Evolutionary conservation across 495 filamentous ascomycete species (phyloP).

Genomic region (Filosporella fistucella): DNA sequence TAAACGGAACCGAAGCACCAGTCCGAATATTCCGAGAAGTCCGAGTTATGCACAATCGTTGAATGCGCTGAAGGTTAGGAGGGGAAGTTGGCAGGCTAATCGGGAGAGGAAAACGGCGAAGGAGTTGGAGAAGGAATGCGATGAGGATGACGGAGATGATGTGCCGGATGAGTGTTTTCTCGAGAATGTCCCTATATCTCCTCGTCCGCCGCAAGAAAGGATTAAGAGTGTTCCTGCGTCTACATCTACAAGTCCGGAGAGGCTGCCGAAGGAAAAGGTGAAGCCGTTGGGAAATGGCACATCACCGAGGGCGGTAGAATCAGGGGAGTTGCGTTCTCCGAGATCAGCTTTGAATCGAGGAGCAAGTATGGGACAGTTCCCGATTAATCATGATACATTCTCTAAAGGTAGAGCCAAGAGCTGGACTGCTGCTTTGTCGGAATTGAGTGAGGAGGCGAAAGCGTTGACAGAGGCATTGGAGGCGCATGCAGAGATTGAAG

Average conservation of each 20-base stretch:
- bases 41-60: slow-evolving; percentile 34
- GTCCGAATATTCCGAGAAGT: slow-evolving; percentile 13
- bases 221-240: slow-evolving; percentile 45
- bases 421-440: slow-evolving; percentile 75
- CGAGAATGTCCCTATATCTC: slow-evolving; percentile 94
- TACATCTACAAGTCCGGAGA: slow-evolving; percentile 47
- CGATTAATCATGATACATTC: slow-evolving; percentile 18
- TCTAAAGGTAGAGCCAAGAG: slow-evolving; percentile 66
- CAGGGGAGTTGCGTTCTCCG: slow-evolving; percentile 43
- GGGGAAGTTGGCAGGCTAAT: slow-evolving; percentile 68
- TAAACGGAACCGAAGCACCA: slow-evolving; percentile 24
- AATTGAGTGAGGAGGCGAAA: slow-evolving; percentile 82
- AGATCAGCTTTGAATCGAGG: slow-evolving; percentile 21
- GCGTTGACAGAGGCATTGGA: slow-evolving; percentile 87
- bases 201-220: slow-evolving; percentile 66
- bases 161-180: slow-evolving; percentile 88
- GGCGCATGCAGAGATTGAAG: slow-evolving; percentile 67
- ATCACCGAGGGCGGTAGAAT: slow-evolving; percentile 40
- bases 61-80: slow-evolving; percentile 37
- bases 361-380: slow-evolving; percentile 25
- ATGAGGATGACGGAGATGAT: slow-evolving; percentile 77
- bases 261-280: slow-evolving; percentile 40
- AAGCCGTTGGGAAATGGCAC: slow-evolving; percentile 52
- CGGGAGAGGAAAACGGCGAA: slow-evolving; percentile 65
- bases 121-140: slow-evolving; percentile 81